Evolutionary conservation across 2,329 filamentous ascomycete species (phyloP).

Genomic region (Fusarium succisae): DNA sequence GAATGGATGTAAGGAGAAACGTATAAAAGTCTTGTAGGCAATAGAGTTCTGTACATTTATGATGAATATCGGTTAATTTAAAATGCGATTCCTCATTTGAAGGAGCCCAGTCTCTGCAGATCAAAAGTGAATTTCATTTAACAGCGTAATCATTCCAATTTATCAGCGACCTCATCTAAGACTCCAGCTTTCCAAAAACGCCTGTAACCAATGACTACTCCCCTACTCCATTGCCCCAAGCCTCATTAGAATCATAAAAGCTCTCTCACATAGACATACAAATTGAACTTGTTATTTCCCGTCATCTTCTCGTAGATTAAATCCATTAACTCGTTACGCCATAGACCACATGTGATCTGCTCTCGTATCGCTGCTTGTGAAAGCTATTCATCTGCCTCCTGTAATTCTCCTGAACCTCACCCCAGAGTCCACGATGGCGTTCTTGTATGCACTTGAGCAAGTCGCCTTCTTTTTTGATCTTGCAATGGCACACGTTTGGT

Average conservation of each 20-base stretch:
- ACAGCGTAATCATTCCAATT: not conserved
- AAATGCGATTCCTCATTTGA: not conserved
- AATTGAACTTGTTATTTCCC: not conserved
- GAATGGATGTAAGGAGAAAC: not conserved
- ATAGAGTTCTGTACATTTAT: not conserved
- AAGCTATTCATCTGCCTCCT: slow-evolving; percentile 39
- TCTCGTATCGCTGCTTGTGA: slow-evolving; percentile 32
- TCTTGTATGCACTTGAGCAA: slow-evolving; percentile 38
- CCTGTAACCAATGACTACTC: not conserved
- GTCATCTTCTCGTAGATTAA: not conserved
- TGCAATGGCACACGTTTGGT: slow-evolving; percentile 44
- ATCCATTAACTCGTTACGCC: slow-evolving; percentile 20
- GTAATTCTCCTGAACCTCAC: slow-evolving; percentile 44
- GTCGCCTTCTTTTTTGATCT: slow-evolving; percentile 34
- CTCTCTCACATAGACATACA: not conserved
- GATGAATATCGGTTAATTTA: not conserved
- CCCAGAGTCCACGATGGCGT: slow-evolving; percentile 43
- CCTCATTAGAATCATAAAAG: not conserved
- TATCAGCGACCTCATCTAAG: not conserved
- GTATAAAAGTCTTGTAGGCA: not conserved
- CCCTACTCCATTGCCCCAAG: not conserved
- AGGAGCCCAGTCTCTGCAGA: not conserved
- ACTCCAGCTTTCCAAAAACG: not conserved
- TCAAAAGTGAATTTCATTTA: not conserved
- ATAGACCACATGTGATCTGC: slow-evolving; percentile 36